phyloP scores from a whole-genome alignment of 495 filamentous ascomycete species.

The Daldinia vernicosa region DNA sequence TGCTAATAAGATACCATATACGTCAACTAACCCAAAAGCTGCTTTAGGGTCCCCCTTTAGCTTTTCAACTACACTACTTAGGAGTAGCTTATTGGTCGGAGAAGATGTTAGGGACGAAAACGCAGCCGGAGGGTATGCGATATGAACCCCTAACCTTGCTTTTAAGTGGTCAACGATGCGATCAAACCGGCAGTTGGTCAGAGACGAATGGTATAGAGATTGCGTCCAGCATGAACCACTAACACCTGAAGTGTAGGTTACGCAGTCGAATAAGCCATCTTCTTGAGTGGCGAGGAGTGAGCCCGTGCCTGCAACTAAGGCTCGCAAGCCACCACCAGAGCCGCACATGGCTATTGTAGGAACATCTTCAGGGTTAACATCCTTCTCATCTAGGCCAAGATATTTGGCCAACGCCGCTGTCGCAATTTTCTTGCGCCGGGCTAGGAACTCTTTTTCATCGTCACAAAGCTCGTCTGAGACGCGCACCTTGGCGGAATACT shows the following conservation, averaged over 20 bases:
- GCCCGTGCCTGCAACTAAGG: conserved; percentile 86
- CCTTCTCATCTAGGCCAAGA: conserved; percentile 74
- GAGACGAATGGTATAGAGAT: conserved; percentile 84
- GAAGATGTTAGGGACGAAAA: conserved; percentile 78
- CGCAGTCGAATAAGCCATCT: conserved; percentile 88
- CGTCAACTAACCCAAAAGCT: conserved; percentile 88
- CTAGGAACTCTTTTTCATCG: conserved; percentile 79
- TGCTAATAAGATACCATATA: conserved; percentile 87
- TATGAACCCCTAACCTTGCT: conserved; percentile 80
- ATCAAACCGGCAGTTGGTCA: conserved; percentile 70
- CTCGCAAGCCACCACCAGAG: conserved; percentile 89
- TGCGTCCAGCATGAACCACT: conserved; percentile 97
- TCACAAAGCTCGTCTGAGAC: conserved; percentile 83
- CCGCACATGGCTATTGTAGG: conserved; percentile 92
- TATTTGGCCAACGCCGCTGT: conserved; percentile 80
- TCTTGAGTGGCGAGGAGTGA: conserved; percentile 83
- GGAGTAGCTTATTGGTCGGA: conserved; percentile 90
- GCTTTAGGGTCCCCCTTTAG: conserved; percentile 81
- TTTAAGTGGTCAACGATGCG: conserved; percentile 85
- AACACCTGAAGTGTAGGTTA: conserved; percentile 93
- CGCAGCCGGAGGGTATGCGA: conserved; percentile 88
- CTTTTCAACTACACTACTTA: conserved; percentile 89
- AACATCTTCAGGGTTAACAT: conserved; percentile 92
- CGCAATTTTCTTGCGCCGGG: conserved; percentile 69
- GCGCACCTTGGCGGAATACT: conserved; percentile 78